Conservation (phyloP, 2,329 filamentous ascomycete species). For the Plenodomus lindquistii region DNA sequence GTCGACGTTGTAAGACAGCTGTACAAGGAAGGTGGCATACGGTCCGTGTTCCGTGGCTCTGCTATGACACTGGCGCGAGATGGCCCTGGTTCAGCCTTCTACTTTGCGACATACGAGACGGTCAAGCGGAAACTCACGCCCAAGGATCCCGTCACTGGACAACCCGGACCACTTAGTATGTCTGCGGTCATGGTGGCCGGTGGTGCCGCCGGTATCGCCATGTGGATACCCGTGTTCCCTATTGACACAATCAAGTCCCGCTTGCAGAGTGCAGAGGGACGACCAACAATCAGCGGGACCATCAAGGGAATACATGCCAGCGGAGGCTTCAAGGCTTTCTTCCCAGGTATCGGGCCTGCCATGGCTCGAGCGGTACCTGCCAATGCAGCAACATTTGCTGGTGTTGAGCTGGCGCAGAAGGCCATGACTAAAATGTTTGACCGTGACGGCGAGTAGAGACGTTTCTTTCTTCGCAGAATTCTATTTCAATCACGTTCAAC, state of each 20-base stretch:
- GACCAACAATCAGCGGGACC: slow-evolving; percentile 77
- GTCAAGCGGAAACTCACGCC: slow-evolving; percentile 88
- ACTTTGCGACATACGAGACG: slow-evolving; percentile 97
- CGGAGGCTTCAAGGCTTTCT: slow-evolving; percentile 89
- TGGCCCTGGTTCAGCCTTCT: slow-evolving; percentile 88
- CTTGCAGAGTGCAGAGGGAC: slow-evolving; percentile 87
- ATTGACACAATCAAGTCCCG: slow-evolving; percentile 95
- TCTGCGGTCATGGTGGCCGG: slow-evolving; percentile 83
- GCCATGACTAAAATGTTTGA: slow-evolving; percentile 78
- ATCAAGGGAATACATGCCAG: slow-evolving; percentile 79
- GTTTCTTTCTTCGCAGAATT: not conserved
- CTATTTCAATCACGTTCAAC: slow-evolving; percentile 5
- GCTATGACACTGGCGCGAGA: slow-evolving; percentile 91
- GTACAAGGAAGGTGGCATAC: slow-evolving; percentile 86
- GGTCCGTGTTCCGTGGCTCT: slow-evolving; percentile 89
- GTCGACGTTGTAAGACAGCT: slow-evolving; percentile 90
- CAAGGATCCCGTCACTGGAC: slow-evolving; percentile 70
- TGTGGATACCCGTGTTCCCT: slow-evolving; percentile 99
- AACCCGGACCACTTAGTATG: slow-evolving; percentile 78
- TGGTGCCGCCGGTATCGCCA: slow-evolving; percentile 88
- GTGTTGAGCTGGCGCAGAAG: slow-evolving; percentile 81
- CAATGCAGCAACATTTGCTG: slow-evolving; percentile 92
- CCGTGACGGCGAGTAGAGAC: slow-evolving; percentile 33
- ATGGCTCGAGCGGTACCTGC: slow-evolving; percentile 91
- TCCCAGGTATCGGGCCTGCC: slow-evolving; percentile 93